Evolutionary conservation across 495 filamentous ascomycete genomes (phyloP).

Genomic region (Pyrenopolyporus hunteri): DNA sequence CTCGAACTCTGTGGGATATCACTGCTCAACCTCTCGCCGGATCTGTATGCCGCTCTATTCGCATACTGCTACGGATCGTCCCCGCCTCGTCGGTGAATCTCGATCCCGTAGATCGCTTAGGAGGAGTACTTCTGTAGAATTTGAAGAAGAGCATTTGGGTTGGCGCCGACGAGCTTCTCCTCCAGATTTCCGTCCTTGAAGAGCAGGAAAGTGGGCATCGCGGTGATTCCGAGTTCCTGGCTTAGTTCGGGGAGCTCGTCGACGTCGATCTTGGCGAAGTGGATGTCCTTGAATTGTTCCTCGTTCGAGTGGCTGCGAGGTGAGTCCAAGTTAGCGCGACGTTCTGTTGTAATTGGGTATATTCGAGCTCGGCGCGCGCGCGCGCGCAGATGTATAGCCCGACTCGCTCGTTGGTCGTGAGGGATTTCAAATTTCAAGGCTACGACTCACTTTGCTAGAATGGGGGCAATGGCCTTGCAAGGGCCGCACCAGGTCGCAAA

Average conservation of each 20-base stretch:
- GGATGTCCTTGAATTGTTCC: constrained; percentile 48
- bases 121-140: constrained; percentile 50
- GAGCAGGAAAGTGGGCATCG: constrained; percentile 93
- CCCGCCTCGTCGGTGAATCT: not conserved
- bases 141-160: constrained; percentile 65
- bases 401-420: not conserved
- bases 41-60: not conserved
- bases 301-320: constrained; percentile 27
- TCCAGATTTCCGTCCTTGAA: constrained; percentile 77
- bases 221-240: constrained; percentile 80
- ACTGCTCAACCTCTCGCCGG: not conserved
- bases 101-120: not conserved
- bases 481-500: constrained; percentile 94
- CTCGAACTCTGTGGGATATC: constrained; percentile 17
- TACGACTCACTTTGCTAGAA: constrained; percentile 64
- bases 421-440: constrained; percentile 23
- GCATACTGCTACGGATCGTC: not conserved
- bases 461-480: constrained; percentile 87
- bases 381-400: not conserved
- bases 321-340: not conserved
- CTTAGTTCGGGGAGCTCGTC: constrained; percentile 80
- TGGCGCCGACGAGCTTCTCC: constrained; percentile 81
- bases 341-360: not conserved
- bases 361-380: not conserved
- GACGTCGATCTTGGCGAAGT: constrained; percentile 94